Evolutionary conservation across 2,329 filamentous ascomycete species (phyloP).

Genomic region (Trichoderma arundinaceum): DNA sequence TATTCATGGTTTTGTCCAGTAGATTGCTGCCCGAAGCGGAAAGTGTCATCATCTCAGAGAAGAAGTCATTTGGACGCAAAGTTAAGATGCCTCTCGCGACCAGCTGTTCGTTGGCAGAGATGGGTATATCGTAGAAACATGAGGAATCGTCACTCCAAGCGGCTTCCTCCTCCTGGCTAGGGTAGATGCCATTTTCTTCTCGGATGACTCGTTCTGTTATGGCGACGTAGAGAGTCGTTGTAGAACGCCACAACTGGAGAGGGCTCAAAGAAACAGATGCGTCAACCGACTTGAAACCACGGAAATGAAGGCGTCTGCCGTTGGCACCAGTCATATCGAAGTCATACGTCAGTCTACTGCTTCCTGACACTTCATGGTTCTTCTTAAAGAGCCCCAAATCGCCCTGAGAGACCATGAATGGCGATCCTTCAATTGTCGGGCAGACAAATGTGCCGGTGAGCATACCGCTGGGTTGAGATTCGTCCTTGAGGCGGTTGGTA

Average conservation of each 20-base stretch:
- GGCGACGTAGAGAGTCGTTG: constrained; percentile 66
- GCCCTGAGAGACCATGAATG: constrained; percentile 65
- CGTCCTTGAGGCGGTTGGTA: neutral
- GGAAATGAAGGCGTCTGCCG: constrained; percentile 60
- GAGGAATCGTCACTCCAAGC: neutral
- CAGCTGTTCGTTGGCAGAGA: neutral
- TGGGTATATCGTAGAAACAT: neutral
- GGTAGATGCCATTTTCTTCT: neutral
- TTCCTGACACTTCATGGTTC: constrained; percentile 60
- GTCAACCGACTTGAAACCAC: constrained; percentile 67
- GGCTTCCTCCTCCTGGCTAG: neutral
- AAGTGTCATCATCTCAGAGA: constrained; percentile 60
- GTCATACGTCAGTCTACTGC: constrained; percentile 64
- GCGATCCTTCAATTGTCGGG: constrained; percentile 50
- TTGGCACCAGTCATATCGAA: constrained; percentile 63
- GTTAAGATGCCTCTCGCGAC: constrained; percentile 64
- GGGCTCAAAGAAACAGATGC: constrained; percentile 63
- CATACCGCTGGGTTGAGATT: constrained; percentile 40
- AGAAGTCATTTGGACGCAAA: constrained; percentile 59
- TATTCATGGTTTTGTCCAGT: constrained; percentile 52
- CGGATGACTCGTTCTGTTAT: constrained; percentile 55
- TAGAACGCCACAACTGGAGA: constrained; percentile 64
- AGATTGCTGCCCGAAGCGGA: constrained; percentile 56
- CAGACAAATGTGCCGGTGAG: constrained; percentile 63
- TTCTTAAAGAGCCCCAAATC: constrained; percentile 62